Conservation (phyloP, 1,139 yeast species). For the Yamadazyma aaseri region DNA sequence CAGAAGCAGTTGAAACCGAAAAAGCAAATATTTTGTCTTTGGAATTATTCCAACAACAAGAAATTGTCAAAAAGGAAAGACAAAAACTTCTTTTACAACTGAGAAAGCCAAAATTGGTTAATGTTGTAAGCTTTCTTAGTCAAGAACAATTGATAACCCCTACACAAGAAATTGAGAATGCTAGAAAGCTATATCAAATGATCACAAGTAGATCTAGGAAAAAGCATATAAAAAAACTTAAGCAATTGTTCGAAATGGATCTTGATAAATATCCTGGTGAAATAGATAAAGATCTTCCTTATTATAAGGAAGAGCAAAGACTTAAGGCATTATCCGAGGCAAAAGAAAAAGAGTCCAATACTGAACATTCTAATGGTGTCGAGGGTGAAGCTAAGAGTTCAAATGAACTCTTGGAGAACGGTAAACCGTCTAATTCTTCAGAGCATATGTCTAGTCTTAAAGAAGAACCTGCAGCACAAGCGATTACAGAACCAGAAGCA, state of each 20-base stretch:
- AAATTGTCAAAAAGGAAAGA: slow-evolving; percentile 72
- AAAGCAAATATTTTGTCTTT: slow-evolving; percentile 69
- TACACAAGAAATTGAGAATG: slow-evolving; percentile 52
- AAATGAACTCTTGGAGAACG: too few relatives aligned
- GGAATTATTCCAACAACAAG: slow-evolving; percentile 79
- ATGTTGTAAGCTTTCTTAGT: slow-evolving; percentile 54
- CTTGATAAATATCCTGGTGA: slow-evolving; percentile 33
- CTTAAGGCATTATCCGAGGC: slow-evolving; percentile 7
- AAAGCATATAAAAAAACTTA: slow-evolving; percentile 24
- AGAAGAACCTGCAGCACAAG: too few relatives aligned
- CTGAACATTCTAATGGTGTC: too few relatives aligned
- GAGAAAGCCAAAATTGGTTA: slow-evolving; percentile 55
- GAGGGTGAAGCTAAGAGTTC: too few relatives aligned
- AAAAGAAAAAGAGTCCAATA: too few relatives aligned
- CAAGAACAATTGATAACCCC: slow-evolving; percentile 44
- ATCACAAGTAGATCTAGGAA: slow-evolving; percentile 33
- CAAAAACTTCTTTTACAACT: slow-evolving; percentile 73
- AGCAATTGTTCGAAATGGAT: slow-evolving; percentile 16
- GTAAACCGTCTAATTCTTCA: too few relatives aligned
- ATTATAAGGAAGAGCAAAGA: slow-evolving; percentile 24
- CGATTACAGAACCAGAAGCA: too few relatives aligned
- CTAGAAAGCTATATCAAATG: slow-evolving; percentile 27
- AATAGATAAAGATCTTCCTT: slow-evolving; percentile 37
- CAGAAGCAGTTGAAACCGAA: slow-evolving; percentile 87
- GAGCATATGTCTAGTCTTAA: too few relatives aligned